phyloP scores from a whole-genome alignment of 2,329 filamentous ascomycete species.

The Cercospora beticola region DNA sequence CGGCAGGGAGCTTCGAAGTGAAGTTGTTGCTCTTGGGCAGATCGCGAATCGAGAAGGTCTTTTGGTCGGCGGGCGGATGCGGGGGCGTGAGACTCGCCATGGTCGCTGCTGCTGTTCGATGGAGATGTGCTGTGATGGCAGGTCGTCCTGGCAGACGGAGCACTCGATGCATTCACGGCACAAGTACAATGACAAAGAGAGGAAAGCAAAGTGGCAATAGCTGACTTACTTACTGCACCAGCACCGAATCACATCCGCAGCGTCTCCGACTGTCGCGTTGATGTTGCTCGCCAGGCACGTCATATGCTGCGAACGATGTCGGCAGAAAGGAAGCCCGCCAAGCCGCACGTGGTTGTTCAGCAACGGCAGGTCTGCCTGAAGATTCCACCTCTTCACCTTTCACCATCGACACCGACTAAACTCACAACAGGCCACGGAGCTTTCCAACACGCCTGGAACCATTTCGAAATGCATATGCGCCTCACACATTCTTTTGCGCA shows the following conservation, averaged over 20 bases:
- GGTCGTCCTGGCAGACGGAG: constrained; percentile 19
- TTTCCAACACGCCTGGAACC: not conserved
- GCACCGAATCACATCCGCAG: not conserved
- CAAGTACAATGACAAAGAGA: not conserved
- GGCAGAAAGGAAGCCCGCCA: not conserved
- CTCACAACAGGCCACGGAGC: not conserved
- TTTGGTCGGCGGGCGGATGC: constrained; percentile 30
- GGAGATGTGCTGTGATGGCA: constrained; percentile 21
- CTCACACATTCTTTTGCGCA: not conserved
- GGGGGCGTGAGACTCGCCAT: constrained; percentile 47
- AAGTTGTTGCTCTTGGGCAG: constrained; percentile 66
- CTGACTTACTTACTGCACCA: not conserved
- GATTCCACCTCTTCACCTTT: not conserved
- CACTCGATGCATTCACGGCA: constrained; percentile 25
- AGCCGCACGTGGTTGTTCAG: not conserved
- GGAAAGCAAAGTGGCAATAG: constrained; percentile 3
- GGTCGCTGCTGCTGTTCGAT: constrained; percentile 40
- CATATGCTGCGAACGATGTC: not conserved
- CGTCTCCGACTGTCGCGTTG: not conserved
- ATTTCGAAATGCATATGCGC: not conserved
- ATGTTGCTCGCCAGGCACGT: not conserved
- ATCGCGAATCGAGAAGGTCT: constrained; percentile 46
- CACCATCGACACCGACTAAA: not conserved
- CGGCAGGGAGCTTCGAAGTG: constrained; percentile 68
- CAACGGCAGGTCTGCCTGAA: not conserved